Conservation (phyloP, 371 early-diverging fungal genomes). For the Apophysomyces variabilis region DNA sequence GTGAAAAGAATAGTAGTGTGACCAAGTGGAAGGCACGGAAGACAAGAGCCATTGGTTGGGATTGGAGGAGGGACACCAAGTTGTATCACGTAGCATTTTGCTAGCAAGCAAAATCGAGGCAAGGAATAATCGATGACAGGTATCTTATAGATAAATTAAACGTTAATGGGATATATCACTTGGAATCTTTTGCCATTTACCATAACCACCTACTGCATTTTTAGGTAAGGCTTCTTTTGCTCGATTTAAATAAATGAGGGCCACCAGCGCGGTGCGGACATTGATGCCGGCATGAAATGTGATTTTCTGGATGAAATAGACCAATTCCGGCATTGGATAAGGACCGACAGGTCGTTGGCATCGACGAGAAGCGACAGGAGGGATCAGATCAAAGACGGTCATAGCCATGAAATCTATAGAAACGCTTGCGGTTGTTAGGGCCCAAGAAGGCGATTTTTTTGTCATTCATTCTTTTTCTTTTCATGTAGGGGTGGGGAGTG, state of each 20-base stretch:
- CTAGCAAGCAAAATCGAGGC: constrained; percentile 75
- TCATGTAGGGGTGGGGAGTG: too few relatives aligned
- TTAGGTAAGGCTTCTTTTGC: constrained; percentile 45
- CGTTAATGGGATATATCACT: too few relatives aligned
- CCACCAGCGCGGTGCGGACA: constrained; percentile 42
- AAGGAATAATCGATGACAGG: constrained; percentile 77
- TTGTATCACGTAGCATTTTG: constrained; percentile 73
- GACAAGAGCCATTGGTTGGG: not conserved
- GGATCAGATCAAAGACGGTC: constrained; percentile 24
- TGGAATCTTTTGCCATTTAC: constrained; percentile 10
- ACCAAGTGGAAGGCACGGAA: constrained; percentile 13
- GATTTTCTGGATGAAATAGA: constrained; percentile 51
- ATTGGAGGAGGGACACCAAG: constrained; percentile 42
- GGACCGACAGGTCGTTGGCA: constrained; percentile 2
- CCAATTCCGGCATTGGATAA: constrained; percentile 45
- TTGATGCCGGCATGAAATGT: constrained; percentile 45
- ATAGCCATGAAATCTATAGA: constrained; percentile 29
- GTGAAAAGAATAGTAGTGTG: constrained; percentile 20
- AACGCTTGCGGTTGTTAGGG: constrained; percentile 5
- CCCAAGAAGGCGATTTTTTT: not conserved
- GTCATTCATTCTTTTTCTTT: not conserved
- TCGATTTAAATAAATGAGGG: constrained; percentile 48
- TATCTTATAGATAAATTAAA: constrained; percentile 25
- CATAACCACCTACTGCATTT: constrained; percentile 45
- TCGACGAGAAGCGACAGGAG: constrained; percentile 10